Evolutionary conservation across 805 yeast species (phyloP), one percentile per base, ranked within the genome.

Genomic region (Priceomyces haplophilus): DNA sequence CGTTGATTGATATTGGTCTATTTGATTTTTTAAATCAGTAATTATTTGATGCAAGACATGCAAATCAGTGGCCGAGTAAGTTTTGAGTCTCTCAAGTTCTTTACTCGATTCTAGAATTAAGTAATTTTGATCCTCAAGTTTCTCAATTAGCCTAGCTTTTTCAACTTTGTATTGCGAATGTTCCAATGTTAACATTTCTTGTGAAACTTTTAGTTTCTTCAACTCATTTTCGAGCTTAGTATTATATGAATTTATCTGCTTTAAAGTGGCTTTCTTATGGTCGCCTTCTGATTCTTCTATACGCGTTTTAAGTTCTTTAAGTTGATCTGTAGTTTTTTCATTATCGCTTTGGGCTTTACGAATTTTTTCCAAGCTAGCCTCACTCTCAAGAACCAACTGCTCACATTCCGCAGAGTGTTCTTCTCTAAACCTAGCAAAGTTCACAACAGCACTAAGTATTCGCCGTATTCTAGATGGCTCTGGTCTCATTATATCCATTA

Each of bases 401-500:
- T 82, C 88, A 54, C 85, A 82, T 50, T 84, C 89, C 18, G 70
- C 73, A 58, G 82, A 76, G 45, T 85, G 81, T 49, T 82, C 88
- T 52, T 87, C 95, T 50, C 95, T 74, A 55, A 85, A 88, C 43
- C 91, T 67, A 1, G 95, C 95, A 69, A 79, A 89, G 58, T 89
- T 89, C 17, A 88, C 85, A 38, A 88, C 80, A 0, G 93, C 93
- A 57, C 95, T 87, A 20, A 88, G 61, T 16, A 88, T 71, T 37
- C 91, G 67, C 47, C 80, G 67, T 1, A 79, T 71, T 44, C 95
- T 69, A 30, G 59, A 62, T 0, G 85, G 69, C n/a, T 88, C 96
- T 0, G 97, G 97, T 50, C 80, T 80, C 45, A 78, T 70, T 23
- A 89, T 67, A 64, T 89, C 97, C 65, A 78, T 71, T 39, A 88